A percentile compares a stretch with the other conserved stretches of the same genome.
phyloP scores from a whole-genome alignment of 2,329 filamentous ascomycete genomes.

The Botrytis fabae region DNA sequence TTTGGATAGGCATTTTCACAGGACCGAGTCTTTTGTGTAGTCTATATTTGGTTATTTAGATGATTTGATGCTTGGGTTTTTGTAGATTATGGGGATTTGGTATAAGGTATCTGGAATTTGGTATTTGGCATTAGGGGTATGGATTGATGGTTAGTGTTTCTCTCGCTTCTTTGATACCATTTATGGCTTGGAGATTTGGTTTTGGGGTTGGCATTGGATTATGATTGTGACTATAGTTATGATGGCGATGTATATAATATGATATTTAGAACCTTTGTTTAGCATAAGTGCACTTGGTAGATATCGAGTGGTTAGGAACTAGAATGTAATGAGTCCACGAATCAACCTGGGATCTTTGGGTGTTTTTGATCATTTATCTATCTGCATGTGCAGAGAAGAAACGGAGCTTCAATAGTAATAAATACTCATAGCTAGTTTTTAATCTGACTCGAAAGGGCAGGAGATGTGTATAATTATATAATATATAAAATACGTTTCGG shows the following conservation, averaged over 20 bases:
- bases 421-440: no score
- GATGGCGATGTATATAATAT: background rate
- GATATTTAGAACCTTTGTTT: background rate
- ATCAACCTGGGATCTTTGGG: background rate
- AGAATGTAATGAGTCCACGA: background rate
- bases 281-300: background rate
- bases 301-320: background rate
- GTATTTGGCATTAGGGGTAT: background rate
- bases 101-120: background rate
- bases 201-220: background rate
- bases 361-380: background rate
- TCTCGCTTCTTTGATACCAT: background rate
- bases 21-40: conserved; percentile 68
- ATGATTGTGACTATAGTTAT: background rate
- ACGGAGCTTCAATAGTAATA: no score
- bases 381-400: no score
- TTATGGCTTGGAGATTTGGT: background rate
- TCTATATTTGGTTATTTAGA: conserved; percentile 57
- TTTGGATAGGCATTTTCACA: conserved; percentile 78
- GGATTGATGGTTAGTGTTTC: background rate
- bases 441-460: no score
- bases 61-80: background rate
- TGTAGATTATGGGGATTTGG: background rate
- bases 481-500: no score
- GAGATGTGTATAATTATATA: no score